phyloP scores from a whole-genome alignment of 1,139 yeast genomes.

The Saccharomyces pastorianus region DNA sequence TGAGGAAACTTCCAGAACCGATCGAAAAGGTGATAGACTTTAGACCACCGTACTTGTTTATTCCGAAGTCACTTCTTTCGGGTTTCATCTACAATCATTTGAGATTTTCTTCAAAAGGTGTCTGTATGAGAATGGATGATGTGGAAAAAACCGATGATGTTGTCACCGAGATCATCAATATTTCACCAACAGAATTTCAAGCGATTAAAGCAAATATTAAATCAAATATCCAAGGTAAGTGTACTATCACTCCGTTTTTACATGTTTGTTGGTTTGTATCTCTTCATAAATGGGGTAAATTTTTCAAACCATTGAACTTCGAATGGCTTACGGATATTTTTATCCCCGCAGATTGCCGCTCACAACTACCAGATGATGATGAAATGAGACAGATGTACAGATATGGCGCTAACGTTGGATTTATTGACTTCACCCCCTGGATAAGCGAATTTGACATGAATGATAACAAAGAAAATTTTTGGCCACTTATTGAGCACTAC shows the following conservation, averaged over 20 bases:
- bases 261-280: constrained; percentile 13
- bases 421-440: constrained; percentile 6
- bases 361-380: constrained; percentile 4
- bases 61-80: neutral
- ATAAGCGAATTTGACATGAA: constrained; percentile 8
- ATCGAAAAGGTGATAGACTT: constrained; percentile 5
- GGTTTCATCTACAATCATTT: neutral
- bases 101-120: constrained; percentile 4
- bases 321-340: constrained; percentile 7
- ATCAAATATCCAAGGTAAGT: constrained; percentile 3
- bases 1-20: constrained; percentile 4
- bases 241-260: constrained; percentile 10
- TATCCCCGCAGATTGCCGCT: constrained; percentile 7
- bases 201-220: constrained; percentile 4
- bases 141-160: neutral
- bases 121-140: neutral
- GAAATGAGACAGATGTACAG: constrained; percentile 4
- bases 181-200: neutral
- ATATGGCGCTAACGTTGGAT: constrained; percentile 9
- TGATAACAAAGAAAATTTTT: constrained; percentile 4
- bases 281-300: constrained; percentile 5
- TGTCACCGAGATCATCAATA: constrained; percentile 1
- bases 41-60: neutral
- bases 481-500: constrained; percentile 8
- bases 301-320: constrained; percentile 4